Conservation (phyloP, 169 alveolate genomes). For the Babesia ovis region DNA sequence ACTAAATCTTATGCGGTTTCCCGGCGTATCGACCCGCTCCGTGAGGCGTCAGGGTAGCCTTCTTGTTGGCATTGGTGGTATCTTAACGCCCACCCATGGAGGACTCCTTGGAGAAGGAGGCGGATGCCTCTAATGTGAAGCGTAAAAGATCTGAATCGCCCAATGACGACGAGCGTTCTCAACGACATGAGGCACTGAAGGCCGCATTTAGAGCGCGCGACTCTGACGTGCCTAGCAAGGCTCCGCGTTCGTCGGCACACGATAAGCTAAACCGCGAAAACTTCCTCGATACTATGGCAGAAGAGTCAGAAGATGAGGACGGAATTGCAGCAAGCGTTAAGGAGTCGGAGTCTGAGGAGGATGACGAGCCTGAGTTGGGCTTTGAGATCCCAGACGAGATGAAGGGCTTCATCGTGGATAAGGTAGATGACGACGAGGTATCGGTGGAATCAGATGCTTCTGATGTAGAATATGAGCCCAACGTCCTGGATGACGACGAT, state of each 20-base stretch:
- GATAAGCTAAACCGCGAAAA: constrained; percentile 16
- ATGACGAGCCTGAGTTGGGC: constrained; percentile 58
- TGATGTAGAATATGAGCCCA: constrained; percentile 74
- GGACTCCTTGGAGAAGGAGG: constrained; percentile 25
- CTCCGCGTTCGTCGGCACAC: not conserved
- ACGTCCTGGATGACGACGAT: constrained; percentile 79
- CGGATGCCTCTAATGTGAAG: not conserved
- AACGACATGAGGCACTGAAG: constrained; percentile 25
- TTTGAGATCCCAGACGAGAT: constrained; percentile 68
- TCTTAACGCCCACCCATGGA: not conserved
- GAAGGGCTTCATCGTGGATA: constrained; percentile 74
- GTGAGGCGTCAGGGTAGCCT: constrained; percentile 9
- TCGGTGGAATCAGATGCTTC: constrained; percentile 64
- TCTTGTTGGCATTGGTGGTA: not conserved
- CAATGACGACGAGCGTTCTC: not conserved
- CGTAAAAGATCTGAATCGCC: constrained; percentile 1
- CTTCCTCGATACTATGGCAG: constrained; percentile 68
- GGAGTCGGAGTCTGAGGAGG: constrained; percentile 51
- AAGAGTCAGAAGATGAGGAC: constrained; percentile 62
- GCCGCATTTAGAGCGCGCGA: constrained; percentile 15
- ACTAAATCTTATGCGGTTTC: not conserved
- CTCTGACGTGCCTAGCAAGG: constrained; percentile 7
- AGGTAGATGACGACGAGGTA: constrained; percentile 71
- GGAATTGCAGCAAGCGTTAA: constrained; percentile 16
- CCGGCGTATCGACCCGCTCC: not conserved